These are phyloP conservation scores for Hyphopichia fennica DNA, from an alignment of 1,139 yeast species.

Conservation along the genomic window DNA sequence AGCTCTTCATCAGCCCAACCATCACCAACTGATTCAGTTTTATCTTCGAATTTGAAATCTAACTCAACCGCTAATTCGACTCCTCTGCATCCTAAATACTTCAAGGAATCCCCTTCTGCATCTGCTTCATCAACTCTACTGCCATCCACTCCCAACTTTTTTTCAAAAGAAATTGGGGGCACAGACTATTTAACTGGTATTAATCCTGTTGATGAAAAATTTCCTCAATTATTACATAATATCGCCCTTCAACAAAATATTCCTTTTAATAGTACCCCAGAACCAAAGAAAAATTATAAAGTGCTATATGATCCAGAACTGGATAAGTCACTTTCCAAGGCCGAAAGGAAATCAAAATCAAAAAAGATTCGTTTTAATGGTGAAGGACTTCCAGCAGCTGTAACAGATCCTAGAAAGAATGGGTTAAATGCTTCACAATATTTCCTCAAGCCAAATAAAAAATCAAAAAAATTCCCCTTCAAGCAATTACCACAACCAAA, in stretches of 20 bases:
- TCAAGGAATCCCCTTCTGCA: conserved; percentile 1
- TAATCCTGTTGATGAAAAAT: conserved; percentile 32
- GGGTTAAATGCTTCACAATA: conserved; percentile 25
- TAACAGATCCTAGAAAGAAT: conserved; percentile 36
- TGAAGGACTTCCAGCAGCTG: conserved; percentile 30
- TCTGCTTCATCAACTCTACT: not conserved
- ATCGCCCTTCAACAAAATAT: conserved; percentile 17
- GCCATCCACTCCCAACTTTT: not conserved
- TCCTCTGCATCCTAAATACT: not conserved
- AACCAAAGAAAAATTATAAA: conserved; percentile 33
- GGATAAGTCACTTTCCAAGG: conserved; percentile 26
- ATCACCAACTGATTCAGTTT: conserved; percentile 1
- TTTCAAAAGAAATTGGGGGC: conserved; percentile 15
- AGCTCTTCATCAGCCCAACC: not conserved
- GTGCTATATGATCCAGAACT: conserved; percentile 63
- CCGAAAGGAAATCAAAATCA: conserved; percentile 35
- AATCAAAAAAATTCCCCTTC: conserved; percentile 44
- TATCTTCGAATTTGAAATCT: not conserved
- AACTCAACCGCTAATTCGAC: not conserved
- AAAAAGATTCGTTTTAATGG: conserved; percentile 39
- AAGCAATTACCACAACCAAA: conserved; percentile 54
- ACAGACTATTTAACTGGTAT: conserved; percentile 34
- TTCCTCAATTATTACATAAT: conserved; percentile 34
- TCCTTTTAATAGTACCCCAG: conserved; percentile 14
- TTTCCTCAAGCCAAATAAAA: conserved; percentile 42